These are phyloP conservation scores for Rhododendron kiyosumense DNA, from an alignment of 148 eudicot species.

Conservation along the genomic window DNA sequence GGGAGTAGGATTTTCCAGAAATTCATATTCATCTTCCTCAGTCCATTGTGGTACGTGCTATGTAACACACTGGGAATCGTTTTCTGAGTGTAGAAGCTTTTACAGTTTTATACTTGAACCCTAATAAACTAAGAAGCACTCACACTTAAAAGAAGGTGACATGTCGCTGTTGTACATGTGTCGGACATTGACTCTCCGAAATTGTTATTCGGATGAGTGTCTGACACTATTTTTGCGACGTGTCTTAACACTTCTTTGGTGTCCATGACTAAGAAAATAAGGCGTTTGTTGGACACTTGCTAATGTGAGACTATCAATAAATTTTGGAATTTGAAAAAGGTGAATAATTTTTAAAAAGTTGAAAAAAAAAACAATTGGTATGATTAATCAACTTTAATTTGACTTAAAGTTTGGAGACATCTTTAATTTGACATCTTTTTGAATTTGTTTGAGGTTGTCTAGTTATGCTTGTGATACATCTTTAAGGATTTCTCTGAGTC, in stretches of 20 bases:
- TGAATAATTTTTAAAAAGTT: neutral
- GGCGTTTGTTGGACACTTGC: neutral
- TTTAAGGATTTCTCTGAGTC: neutral
- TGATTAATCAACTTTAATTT: neutral
- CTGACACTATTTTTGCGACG: neutral
- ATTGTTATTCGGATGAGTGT: neutral
- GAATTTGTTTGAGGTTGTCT: neutral
- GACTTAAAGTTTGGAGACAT: neutral
- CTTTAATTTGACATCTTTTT: no score
- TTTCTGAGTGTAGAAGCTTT: neutral
- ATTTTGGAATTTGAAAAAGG: neutral
- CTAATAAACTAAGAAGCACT: neutral
- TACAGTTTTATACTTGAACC: neutral
- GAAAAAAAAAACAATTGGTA: neutral
- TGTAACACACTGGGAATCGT: neutral
- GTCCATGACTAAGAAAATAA: neutral
- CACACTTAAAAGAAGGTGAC: neutral
- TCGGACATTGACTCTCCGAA: neutral
- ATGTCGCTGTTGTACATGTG: neutral
- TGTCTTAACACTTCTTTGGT: neutral
- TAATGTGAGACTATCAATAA: neutral
- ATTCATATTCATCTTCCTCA: constrained; percentile 17
- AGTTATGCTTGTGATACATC: neutral
- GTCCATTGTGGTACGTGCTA: constrained; percentile 36
- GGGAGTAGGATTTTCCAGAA: constrained; percentile 24